Evolutionary conservation across 805 yeast species (phyloP), one percentile per base, ranked within the genome.

Genomic region (Candida orba): DNA sequence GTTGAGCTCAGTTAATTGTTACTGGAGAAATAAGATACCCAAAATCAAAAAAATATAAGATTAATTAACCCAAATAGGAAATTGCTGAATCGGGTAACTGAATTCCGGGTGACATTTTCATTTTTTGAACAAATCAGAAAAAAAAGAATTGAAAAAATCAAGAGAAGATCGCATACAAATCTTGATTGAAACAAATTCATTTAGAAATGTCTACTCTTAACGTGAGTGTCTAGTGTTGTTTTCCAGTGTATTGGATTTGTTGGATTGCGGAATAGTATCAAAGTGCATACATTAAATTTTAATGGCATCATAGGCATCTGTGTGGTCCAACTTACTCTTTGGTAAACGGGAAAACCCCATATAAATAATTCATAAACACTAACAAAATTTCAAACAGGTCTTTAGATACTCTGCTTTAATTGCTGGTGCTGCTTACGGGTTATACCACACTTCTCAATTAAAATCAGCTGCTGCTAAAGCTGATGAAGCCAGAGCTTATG

Each of bases 381-480:
- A 23, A 49, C 52, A 42, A 48, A 51, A 50, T 20, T 15, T 14
- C 8, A 15, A 6, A 12, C 44, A 84, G 84, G 89, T 90, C 61
- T 78, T 90, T 63, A 87, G 98, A 81, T 91, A 93, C 81, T 73
- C 95, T 54, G 83, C 95, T 43, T 76, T 91, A 54, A 91, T 85
- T 43, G 78, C 87, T 55, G 99, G 99, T 66, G 72, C 90, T 46
- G 74, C 78, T 49, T 87, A 86, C 69, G 99, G 99, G 57, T 85
- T 88, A 52, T 75, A 75, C 65, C 95, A 88, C 74, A 85, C 95
- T 67, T 70, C 76, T 61, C 66, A 73, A 42, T 74, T 88, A 57
- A 79, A 81, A 57, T 58, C 76, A 22, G 72, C 73, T 44, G 89
- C 83, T 48, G 68, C 65, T 38, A 73, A 75, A 62, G 70, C 75